Base-by-base conservation (phyloP, 306 rosid species). In the Fragaria vesca region DNA sequence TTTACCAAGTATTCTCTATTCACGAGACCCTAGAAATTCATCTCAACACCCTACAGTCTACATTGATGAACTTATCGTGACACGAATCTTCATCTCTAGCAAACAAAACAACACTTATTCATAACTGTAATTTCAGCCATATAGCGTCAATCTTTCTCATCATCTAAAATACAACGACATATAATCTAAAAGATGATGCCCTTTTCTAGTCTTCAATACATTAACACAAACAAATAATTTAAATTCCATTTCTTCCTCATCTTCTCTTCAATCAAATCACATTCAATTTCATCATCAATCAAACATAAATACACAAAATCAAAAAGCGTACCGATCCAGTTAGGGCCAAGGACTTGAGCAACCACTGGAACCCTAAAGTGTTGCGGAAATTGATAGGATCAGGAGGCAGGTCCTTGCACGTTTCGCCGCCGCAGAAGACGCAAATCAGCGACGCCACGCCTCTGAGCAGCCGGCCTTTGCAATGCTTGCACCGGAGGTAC, bases 251-350 rank as follows among this genome's bases (percentile, higher is more conserved):
- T 51, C 63, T 51, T 50, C 34, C 47, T 2, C 43, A 51, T 48
- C 16, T 45, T 45, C 73, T 8, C 40, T 58, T 47, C 52, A 30
- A 58, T 38, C 43, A 47, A 75, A 69, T 55, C 62, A n/a, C 28
- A 55, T 58, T 63, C 32, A 70, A 81, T 47, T 16, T 79, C 51
- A 61, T 30, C 43, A 75, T 18, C 73, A 67, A 54, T 32, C 69
- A 75, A 75, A 36, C 54, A 26, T 11, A 58, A 12, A 20, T 0
- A 79, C 15, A 21, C 30, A 51, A 28, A 71, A 51, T 5, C 26
- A 2, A 57, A 12, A 66, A 40, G n/a, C 78, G n/a, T 88, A 96
- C 99, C 94, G 94, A 90, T 88, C 93, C 97, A 81, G 89, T 87
- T 34, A 96, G 85, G 48, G 80, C 61, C 50, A 96, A 83, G 48